Conservation (phyloP, 83 land plant species). For the Picea abies region DNA sequence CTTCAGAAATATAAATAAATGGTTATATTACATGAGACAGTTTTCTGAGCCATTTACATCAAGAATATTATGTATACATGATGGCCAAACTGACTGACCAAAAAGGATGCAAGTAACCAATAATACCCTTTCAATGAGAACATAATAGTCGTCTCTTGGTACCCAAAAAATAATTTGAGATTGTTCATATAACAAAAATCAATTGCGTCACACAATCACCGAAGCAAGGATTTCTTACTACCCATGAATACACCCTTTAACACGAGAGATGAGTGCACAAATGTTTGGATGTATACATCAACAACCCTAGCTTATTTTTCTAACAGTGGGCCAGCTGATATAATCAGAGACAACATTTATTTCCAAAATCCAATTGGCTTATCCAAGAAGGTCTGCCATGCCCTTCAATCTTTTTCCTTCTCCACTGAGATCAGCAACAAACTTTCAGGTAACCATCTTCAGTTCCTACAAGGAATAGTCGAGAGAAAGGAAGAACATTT, state of each 20-base stretch:
- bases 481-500: conserved; percentile 66
- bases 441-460: conserved; percentile 80
- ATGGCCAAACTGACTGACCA: too few species aligned
- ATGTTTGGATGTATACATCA: neutral
- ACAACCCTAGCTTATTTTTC: neutral
- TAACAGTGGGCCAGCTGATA: neutral
- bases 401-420: neutral
- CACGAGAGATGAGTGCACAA: neutral
- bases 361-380: neutral
- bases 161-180: too few species aligned
- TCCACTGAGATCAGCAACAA: conserved; percentile 41
- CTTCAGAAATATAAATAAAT: too few species aligned
- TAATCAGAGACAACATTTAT: neutral
- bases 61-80: too few species aligned
- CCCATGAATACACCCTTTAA: neutral
- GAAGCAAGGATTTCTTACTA: neutral
- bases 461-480: conserved; percentile 78
- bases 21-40: too few species aligned
- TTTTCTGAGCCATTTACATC: too few species aligned
- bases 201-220: too few species aligned
- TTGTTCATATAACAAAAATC: too few species aligned
- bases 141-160: too few species aligned
- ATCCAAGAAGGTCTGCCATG: neutral
- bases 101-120: too few species aligned
- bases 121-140: too few species aligned